Evolutionary conservation across 2,329 filamentous ascomycete genomes (phyloP).

Genomic region (Talaromyces albobiverticillius): DNA sequence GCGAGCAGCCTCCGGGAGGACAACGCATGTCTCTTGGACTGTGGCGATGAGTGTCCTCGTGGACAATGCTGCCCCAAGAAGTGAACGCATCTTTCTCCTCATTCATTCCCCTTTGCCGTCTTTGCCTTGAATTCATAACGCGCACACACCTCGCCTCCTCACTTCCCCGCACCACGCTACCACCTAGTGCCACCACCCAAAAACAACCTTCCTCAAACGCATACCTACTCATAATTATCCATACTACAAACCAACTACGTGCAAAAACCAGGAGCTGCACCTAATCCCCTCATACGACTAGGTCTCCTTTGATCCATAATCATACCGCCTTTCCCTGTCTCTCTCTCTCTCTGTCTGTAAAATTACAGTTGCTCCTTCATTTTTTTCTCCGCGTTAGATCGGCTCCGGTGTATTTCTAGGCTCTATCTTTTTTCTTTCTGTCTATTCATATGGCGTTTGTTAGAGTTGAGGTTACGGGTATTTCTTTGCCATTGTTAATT

Average conservation of each 20-base stretch:
- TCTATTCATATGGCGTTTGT: not conserved
- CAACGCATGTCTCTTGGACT: conserved; percentile 46
- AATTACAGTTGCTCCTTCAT: not conserved
- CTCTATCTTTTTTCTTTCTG: not conserved
- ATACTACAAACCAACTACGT: conserved; percentile 1
- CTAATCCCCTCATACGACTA: too few species aligned
- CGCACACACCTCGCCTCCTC: not conserved
- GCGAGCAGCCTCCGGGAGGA: conserved; percentile 37
- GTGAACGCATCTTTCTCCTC: conserved; percentile 17
- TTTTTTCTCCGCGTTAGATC: not conserved
- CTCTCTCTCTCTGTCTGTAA: not conserved
- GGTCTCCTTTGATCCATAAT: too few species aligned
- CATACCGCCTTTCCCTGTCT: not conserved
- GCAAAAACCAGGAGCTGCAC: not conserved
- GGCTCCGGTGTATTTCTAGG: not conserved
- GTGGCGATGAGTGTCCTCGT: conserved; percentile 43
- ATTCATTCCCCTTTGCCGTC: not conserved
- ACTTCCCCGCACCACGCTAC: not conserved
- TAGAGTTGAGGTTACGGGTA: not conserved
- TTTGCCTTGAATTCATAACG: not conserved
- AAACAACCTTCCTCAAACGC: not conserved
- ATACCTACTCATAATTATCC: not conserved
- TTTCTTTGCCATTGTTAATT: not conserved
- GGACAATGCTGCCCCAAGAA: conserved; percentile 42
- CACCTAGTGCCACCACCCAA: not conserved